A percentile compares a stretch with the other conserved stretches of the same genome.
phyloP scores from a whole-genome alignment of 306 rosid species.

The Cucurbita argyrosperma region DNA sequence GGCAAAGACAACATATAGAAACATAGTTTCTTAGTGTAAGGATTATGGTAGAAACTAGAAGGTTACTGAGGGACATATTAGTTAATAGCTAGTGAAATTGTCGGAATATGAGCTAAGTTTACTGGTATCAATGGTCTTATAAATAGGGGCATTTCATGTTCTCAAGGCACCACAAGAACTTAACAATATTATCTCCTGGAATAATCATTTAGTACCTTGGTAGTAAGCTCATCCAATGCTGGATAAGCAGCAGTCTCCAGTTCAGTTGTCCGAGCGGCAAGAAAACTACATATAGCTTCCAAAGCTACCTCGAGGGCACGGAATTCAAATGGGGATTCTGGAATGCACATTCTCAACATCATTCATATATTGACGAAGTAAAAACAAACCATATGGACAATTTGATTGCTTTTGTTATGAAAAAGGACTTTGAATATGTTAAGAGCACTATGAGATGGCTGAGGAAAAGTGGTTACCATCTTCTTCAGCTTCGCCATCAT shows the following conservation, averaged over 20 bases:
- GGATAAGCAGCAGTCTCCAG: conserved; percentile 92
- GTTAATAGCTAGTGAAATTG: not conserved
- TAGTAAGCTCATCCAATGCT: conserved; percentile 86
- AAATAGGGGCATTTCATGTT: not conserved
- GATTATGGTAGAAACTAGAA: not conserved
- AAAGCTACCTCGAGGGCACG: conserved; percentile 91
- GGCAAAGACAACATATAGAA: not conserved
- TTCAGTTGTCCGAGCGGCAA: conserved; percentile 86
- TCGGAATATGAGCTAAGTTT: not conserved
- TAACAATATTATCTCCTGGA: not conserved
- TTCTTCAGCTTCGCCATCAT: conserved; percentile 62
- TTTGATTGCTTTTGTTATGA: not conserved
- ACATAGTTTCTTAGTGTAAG: not conserved
- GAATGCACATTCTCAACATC: conserved; percentile 23
- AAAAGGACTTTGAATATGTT: not conserved
- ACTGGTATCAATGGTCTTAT: not conserved
- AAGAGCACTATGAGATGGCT: not conserved
- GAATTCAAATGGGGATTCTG: conserved; percentile 93
- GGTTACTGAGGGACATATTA: not conserved
- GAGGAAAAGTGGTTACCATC: conserved; percentile 41
- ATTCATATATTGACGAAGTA: conserved; percentile 13
- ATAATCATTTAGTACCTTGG: conserved; percentile 31
- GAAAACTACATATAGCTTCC: conserved; percentile 94
- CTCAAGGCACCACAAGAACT: not conserved
- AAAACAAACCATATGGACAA: not conserved